Base-by-base conservation (phyloP, 1,139 yeast species). In the Eremothecium gossypii region DNA sequence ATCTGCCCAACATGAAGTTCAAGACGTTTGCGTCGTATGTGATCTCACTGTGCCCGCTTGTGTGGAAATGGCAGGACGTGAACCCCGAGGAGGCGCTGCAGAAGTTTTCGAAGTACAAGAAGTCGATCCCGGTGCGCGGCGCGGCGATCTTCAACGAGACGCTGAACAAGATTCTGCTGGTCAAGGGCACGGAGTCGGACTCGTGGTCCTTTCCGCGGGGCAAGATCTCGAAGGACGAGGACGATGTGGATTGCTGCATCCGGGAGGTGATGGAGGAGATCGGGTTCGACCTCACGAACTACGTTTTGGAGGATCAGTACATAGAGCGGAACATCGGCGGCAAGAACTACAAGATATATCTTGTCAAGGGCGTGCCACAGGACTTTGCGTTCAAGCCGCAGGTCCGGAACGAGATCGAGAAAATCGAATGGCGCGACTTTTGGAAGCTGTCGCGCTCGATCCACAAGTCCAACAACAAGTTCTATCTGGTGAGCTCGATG, bases 181-280 rank as follows among this genome's bases (percentile, higher is more conserved):
- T 91, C 3, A 80, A 85, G 58, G 97, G 96, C 2, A 80, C 81
- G 46, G 94, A 85, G 51, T 76, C 89, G n/a, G 64, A 81, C 9
- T 68, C 77, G 2, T 93, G 98, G 98, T 85, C 96, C 5, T 93
- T 93, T 57, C 99, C 99, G 4, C 71, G 96, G 60, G 99, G 99
- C 7, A 93, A 93, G 64, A 93, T 93, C 45, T 84, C 95, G 33
- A 89, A 91, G 60, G 95, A 80, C 56, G 99, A 93, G 64, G 70
- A 79, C 7, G 98, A 93, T 62, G 73, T 77, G n/a, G 79, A 75
- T 43, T 93, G 98, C 68, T 96, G 97, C 4, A 66, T 85, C n/a
- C 74, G 99, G 57, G 99, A 93, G 62, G 91, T 85, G 17, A 75
- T 74, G 49, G 99, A 93, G 65, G 99, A 93, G 61, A 91, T 89